Conservation (phyloP, 2,329 filamentous ascomycete genomes). For the Coniella lustricola region DNA sequence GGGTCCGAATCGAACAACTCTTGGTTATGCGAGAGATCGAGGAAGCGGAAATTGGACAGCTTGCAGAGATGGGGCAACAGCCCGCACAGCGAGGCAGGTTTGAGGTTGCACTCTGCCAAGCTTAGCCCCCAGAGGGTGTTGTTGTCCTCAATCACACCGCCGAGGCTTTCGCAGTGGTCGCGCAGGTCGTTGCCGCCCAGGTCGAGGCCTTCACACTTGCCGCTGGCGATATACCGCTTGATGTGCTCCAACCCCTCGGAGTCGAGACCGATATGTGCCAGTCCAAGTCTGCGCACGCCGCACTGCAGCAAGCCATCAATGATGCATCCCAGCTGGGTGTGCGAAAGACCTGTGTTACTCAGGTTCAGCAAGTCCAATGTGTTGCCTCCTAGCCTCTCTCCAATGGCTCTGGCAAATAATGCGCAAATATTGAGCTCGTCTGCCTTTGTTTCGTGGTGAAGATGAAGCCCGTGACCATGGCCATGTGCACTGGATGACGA, state of each 20-base stretch:
- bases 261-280: constrained; percentile 76
- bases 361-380: constrained; percentile 77
- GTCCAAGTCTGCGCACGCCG: constrained; percentile 69
- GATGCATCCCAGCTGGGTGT: constrained; percentile 64
- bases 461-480: constrained; percentile 23
- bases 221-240: constrained; percentile 65
- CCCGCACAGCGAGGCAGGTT: constrained; percentile 62
- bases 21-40: constrained; percentile 87
- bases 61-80: constrained; percentile 67
- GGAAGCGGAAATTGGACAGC: constrained; percentile 71
- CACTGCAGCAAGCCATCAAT: constrained; percentile 78
- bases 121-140: constrained; percentile 72
- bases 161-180: constrained; percentile 47
- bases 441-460: constrained; percentile 17
- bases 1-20: constrained; percentile 67
- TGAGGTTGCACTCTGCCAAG: constrained; percentile 77
- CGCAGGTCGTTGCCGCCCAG: constrained; percentile 74
- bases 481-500: constrained; percentile 5
- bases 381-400: constrained; percentile 67
- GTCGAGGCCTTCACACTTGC: constrained; percentile 80
- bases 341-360: constrained; percentile 67
- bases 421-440: constrained; percentile 46
- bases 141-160: constrained; percentile 43
- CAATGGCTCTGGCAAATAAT: constrained; percentile 68
- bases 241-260: constrained; percentile 69